These are phyloP conservation scores for Hypoxylon sp. DNA, from an alignment of 2,329 filamentous ascomycete species.

Conservation along the genomic window DNA sequence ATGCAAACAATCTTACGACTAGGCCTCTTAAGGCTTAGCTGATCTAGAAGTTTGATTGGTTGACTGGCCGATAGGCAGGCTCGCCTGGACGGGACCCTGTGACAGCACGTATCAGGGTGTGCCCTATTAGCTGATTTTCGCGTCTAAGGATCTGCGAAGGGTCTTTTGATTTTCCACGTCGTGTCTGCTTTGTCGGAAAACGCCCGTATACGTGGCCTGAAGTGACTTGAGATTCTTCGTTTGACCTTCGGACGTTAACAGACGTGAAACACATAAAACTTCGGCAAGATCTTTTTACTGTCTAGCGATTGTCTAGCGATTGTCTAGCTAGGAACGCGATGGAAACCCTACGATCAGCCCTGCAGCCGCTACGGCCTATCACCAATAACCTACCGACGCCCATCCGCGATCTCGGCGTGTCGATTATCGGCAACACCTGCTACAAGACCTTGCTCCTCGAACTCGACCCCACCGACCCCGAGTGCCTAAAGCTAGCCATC, in stretches of 20 bases:
- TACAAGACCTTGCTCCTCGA: slow-evolving; percentile 89
- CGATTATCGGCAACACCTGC: slow-evolving; percentile 85
- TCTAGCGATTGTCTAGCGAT: not conserved
- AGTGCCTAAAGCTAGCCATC: slow-evolving; percentile 88
- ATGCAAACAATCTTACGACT: not conserved
- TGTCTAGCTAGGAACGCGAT: slow-evolving; percentile 54
- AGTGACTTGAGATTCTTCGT: not conserved
- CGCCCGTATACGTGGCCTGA: slow-evolving; percentile 19
- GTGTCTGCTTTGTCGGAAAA: slow-evolving; percentile 19
- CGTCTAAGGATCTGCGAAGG: slow-evolving; percentile 20
- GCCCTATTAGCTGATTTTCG: slow-evolving; percentile 22
- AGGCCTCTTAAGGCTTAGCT: slow-evolving; percentile 16
- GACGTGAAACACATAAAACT: not conserved
- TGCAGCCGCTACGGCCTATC: slow-evolving; percentile 74
- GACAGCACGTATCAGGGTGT: slow-evolving; percentile 10
- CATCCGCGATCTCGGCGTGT: slow-evolving; percentile 78
- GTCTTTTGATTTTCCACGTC: slow-evolving; percentile 3
- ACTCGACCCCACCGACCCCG: slow-evolving; percentile 79
- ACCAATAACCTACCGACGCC: slow-evolving; percentile 79
- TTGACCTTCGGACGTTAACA: not conserved
- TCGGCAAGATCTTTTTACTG: not conserved
- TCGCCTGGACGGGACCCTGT: slow-evolving; percentile 16
- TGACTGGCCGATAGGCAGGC: slow-evolving; percentile 15
- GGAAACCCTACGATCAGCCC: slow-evolving; percentile 70
- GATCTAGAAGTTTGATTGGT: not conserved